Percentiles rank a stretch among this genome's conserved stretches.
phyloP scores from a whole-genome alignment of 371 early-diverging fungal genomes.

The Mortierella sp. region DNA sequence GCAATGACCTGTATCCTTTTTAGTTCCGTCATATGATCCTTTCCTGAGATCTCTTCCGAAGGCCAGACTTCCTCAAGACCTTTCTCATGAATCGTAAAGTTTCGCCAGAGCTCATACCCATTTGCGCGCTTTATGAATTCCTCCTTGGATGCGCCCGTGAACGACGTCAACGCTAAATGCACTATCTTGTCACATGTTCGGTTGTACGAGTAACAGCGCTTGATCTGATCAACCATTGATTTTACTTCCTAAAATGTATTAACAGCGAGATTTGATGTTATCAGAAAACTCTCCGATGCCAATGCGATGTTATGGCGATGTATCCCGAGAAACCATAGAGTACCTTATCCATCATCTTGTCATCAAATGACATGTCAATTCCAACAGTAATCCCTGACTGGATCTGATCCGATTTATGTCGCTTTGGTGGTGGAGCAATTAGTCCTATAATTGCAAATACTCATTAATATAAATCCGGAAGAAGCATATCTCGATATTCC shows the following conservation, averaged over 20 bases:
- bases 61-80: conserved; percentile 58
- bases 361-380: conserved; percentile 83
- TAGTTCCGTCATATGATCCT: conserved; percentile 32
- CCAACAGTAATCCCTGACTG: conserved; percentile 68
- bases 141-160: conserved; percentile 58
- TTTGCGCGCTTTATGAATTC: conserved; percentile 48
- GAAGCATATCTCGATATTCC: background rate
- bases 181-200: conserved; percentile 59
- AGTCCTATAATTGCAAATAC: conserved; percentile 12
- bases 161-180: conserved; percentile 63
- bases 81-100: conserved; percentile 61
- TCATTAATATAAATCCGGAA: background rate
- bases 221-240: conserved; percentile 76
- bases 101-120: conserved; percentile 61
- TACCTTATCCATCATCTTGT: conserved; percentile 82
- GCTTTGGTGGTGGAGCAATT: conserved; percentile 37
- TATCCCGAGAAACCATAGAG: conserved; percentile 7
- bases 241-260: conserved; percentile 64
- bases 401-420: conserved; percentile 47
- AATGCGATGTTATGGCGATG: no score
- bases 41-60: conserved; percentile 62
- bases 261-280: conserved; percentile 24
- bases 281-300: background rate
- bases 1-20: conserved; percentile 31
- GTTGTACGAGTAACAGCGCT: conserved; percentile 79